phyloP scores from a whole-genome alignment of 805 yeast genomes.

The Teunomyces cretensis region DNA sequence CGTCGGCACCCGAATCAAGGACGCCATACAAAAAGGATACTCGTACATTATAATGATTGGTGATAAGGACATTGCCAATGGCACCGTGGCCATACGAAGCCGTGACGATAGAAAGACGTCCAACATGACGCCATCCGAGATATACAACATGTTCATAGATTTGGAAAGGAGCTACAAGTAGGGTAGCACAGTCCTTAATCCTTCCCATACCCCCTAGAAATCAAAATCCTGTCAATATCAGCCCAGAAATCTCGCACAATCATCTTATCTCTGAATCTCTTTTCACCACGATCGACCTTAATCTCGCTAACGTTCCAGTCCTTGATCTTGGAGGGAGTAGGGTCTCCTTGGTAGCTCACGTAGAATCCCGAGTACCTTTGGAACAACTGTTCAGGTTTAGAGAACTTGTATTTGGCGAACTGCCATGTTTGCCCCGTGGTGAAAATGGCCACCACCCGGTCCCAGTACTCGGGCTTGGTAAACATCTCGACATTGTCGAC shows the following conservation, averaged over 20 bases:
- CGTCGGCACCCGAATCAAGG: constrained; percentile 76
- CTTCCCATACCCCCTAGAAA: constrained; percentile 57
- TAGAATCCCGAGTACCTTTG: constrained; percentile 83
- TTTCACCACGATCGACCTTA: constrained; percentile 70
- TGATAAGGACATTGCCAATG: constrained; percentile 68
- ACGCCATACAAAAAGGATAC: constrained; percentile 71
- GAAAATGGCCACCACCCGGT: constrained; percentile 90
- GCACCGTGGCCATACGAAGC: constrained; percentile 63
- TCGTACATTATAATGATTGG: constrained; percentile 84
- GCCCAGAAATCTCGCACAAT: constrained; percentile 85
- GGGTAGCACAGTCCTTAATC: constrained; percentile 2
- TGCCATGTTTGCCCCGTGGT: constrained; percentile 99
- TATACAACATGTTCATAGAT: constrained; percentile 50
- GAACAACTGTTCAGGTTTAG: constrained; percentile 75
- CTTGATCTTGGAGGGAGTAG: constrained; percentile 68
- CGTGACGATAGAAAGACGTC: constrained; percentile 48
- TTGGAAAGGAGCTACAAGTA: constrained; percentile 52
- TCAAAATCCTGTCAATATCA: constrained; percentile 69
- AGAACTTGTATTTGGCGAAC: constrained; percentile 81
- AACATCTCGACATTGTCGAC: constrained; percentile 83
- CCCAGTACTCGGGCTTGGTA: constrained; percentile 96
- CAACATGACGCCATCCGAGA: constrained; percentile 49
- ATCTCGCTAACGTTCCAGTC: constrained; percentile 89
- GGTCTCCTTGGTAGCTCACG: constrained; percentile 74
- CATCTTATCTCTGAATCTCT: constrained; percentile 86